phyloP scores from a whole-genome alignment of 2,329 filamentous ascomycete species.

The Calonectria hongkongensis region DNA sequence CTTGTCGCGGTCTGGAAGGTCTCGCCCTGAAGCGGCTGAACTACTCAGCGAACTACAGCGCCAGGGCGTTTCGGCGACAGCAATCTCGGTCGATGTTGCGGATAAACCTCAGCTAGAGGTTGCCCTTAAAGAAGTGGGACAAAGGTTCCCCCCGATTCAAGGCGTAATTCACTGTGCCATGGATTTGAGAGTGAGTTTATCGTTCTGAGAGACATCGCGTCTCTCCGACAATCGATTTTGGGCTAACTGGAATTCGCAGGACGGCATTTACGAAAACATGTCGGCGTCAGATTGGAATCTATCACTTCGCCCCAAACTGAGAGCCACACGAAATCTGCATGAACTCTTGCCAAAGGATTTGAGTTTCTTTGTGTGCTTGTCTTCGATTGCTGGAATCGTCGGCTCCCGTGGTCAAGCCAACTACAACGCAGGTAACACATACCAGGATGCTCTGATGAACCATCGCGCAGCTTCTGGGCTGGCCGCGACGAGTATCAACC shows the following conservation, averaged over 20 bases:
- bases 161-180: conserved; percentile 11
- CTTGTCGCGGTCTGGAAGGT: not conserved
- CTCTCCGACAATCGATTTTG: not conserved
- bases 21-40: not conserved
- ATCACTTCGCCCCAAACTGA: not conserved
- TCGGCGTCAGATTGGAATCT: conserved; percentile 6
- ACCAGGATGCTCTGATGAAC: conserved; percentile 27
- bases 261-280: conserved; percentile 18
- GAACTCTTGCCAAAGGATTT: conserved; percentile 3
- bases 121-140: not conserved
- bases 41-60: not conserved
- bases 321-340: not conserved
- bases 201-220: not conserved
- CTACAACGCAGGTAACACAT: conserved; percentile 35
- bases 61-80: not conserved
- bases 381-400: conserved; percentile 16
- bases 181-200: conserved; percentile 3
- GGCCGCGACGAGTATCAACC: conserved; percentile 15
- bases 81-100: conserved; percentile 6
- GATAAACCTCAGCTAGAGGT: conserved; percentile 12
- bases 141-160: conserved; percentile 3
- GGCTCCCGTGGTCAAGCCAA: conserved; percentile 33
- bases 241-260: not conserved
- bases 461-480: conserved; percentile 15
- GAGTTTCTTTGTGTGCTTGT: conserved; percentile 36